phyloP scores from a whole-genome alignment of 345 rosid genomes.

The Aquilaria sinensis region DNA sequence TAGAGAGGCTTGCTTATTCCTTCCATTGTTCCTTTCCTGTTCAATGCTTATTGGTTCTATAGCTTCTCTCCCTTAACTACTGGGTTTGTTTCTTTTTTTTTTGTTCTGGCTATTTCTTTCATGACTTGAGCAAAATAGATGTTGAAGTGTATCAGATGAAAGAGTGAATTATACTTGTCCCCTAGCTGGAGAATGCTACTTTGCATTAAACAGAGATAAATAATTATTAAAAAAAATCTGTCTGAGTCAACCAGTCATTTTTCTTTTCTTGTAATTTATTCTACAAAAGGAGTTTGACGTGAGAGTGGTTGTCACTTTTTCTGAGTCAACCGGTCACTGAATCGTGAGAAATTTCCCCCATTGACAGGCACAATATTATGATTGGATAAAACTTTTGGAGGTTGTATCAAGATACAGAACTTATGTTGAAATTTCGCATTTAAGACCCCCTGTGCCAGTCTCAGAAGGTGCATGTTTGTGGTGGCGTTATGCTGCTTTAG shows the following conservation, averaged over 20 bases:
- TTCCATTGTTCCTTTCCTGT: background rate
- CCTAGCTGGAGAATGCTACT: too few species aligned
- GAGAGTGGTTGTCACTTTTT: too few species aligned
- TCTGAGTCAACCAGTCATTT: too few species aligned
- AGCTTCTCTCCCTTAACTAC: background rate
- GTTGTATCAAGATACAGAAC: constrained; percentile 82
- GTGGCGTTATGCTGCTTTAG: constrained; percentile 97
- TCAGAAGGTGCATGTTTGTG: constrained; percentile 56
- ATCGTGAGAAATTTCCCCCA: constrained; percentile 6
- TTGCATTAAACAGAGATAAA: too few species aligned
- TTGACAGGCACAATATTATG: constrained; percentile 87
- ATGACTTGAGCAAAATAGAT: too few species aligned
- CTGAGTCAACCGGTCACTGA: too few species aligned
- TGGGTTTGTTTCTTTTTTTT: too few species aligned
- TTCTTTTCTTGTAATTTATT: background rate
- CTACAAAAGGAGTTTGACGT: too few species aligned
- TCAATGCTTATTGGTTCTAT: background rate
- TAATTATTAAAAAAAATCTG: too few species aligned
- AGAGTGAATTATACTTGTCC: too few species aligned
- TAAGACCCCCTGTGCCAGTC: constrained; percentile 78
- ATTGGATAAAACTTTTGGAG: constrained; percentile 93
- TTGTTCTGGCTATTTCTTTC: too few species aligned
- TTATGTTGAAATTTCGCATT: constrained; percentile 78
- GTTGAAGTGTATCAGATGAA: too few species aligned
- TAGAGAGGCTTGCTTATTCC: background rate